Evolutionary conservation across 768 basidiomycete species (phyloP), one percentile per base, ranked within the genome.

Genomic region (Lentinula guzmanii): DNA sequence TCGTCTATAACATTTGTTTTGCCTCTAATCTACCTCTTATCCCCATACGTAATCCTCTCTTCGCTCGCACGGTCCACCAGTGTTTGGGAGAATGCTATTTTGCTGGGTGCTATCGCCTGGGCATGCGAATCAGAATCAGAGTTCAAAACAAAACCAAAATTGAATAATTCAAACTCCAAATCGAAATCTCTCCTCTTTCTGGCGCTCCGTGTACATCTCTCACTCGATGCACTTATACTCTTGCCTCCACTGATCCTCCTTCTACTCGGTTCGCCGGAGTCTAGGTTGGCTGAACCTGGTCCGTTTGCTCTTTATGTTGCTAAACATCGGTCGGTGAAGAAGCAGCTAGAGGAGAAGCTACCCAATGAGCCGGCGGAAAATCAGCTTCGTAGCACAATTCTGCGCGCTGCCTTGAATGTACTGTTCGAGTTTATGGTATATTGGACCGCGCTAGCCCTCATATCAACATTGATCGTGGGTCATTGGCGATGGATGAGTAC

Each of bases 1-100:
- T 55, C 53, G 24, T 54, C 35, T 37, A 43, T n/a, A 45, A 31
- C 55, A 1, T 55, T 33, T 42, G 15, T 55, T 4, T n/a, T 55
- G 3, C n/a, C 41, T n/a, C 5, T 16, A 3, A 21, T 56, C 7
- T 95, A 89, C 73, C 82, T 97, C 18, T 72, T 96, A 54, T 97
- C 98, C 66, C 97, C 97, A 2, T 97, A 97, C 71, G 74, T 91
- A 7, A 71, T 96, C 61, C 77, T 94, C 1, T 85, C 95, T 0
- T 87, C 86, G 34, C 76, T 96, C 6, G 90, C 93, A 0, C 76
- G 86, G 10, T 95, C 95, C 0, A 92, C 92, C 0, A 89, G 93
- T 0, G 82, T 86, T 2, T 76, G 98, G 15, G 93, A 96, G 68
- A 96, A 92, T 69, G 77, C 86, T 1, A 71, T 92, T 5, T 75